These are phyloP conservation scores for Cladosporium sp. DNA, from an alignment of 2,329 filamentous ascomycete genomes.

Conservation along the genomic window DNA sequence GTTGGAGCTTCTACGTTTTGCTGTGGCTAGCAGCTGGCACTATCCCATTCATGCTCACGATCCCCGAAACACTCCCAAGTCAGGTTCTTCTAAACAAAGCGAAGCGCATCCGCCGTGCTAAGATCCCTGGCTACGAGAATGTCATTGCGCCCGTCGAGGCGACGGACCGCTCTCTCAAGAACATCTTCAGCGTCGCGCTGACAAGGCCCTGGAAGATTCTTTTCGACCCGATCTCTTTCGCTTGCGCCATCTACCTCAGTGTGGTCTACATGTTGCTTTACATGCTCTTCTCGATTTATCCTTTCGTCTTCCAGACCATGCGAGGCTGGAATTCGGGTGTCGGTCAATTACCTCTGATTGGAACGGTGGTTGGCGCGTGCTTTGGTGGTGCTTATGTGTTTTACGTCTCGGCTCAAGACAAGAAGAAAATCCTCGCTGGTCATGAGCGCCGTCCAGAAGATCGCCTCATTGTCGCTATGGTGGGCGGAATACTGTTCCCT, in stretches of 20 bases:
- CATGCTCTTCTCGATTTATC: conserved; percentile 61
- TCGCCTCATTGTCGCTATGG: conserved; percentile 34
- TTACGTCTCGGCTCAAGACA: conserved; percentile 42
- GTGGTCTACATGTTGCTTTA: conserved; percentile 56
- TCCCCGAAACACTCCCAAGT: conserved; percentile 58
- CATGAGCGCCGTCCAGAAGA: conserved; percentile 48
- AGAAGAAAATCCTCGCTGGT: conserved; percentile 42
- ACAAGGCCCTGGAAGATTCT: conserved; percentile 57
- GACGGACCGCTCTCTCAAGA: conserved; percentile 44
- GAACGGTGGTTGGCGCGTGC: conserved; percentile 51
- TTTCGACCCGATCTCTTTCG: conserved; percentile 55
- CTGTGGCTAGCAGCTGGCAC: conserved; percentile 42
- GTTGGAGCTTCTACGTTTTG: conserved; percentile 48
- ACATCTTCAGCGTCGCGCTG: conserved; percentile 54
- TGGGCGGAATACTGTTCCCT: conserved; percentile 37
- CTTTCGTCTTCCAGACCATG: conserved; percentile 54
- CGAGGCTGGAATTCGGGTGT: conserved; percentile 57
- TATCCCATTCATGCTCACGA: conserved; percentile 51
- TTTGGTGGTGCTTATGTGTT: conserved; percentile 48
- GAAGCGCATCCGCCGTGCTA: conserved; percentile 47
- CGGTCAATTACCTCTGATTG: conserved; percentile 53
- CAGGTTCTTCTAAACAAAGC: conserved; percentile 57
- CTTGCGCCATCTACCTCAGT: conserved; percentile 54
- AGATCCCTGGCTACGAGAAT: conserved; percentile 54
- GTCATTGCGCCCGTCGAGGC: conserved; percentile 53